Percentiles rank a stretch among this genome's conserved stretches.
Evolutionary conservation across 2,329 filamentous ascomycete genomes (phyloP).

Genomic region (Metarhizium humberi): DNA sequence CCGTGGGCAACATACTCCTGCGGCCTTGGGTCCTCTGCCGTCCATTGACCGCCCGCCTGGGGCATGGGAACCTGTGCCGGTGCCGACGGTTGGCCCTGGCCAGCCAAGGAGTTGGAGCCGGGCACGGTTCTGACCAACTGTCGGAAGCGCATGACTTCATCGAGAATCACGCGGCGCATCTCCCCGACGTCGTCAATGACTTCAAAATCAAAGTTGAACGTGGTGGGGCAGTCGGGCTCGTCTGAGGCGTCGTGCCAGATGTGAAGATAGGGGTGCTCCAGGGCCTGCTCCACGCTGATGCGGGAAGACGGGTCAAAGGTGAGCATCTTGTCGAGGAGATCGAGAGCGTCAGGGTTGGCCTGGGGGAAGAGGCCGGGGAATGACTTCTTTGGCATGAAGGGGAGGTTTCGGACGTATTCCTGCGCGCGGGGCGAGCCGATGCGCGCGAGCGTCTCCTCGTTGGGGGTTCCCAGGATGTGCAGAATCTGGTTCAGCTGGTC

Average conservation of each 20-base stretch:
- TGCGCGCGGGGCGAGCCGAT: constrained; percentile 94
- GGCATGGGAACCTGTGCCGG: constrained; percentile 44
- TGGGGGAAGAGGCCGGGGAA: constrained; percentile 86
- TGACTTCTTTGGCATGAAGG: constrained; percentile 86
- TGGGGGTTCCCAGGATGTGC: constrained; percentile 93
- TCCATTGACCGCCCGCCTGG: constrained; percentile 43
- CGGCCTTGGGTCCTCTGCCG: constrained; percentile 48
- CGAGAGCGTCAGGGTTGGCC: constrained; percentile 91
- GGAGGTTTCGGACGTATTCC: constrained; percentile 95
- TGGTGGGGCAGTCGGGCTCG: constrained; percentile 85
- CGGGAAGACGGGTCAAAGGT: constrained; percentile 91
- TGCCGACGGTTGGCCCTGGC: constrained; percentile 25
- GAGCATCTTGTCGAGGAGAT: constrained; percentile 93
- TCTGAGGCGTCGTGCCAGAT: constrained; percentile 99
- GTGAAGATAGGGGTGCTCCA: constrained; percentile 91
- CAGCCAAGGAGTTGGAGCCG: constrained; percentile 22
- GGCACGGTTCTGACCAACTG: constrained; percentile 45
- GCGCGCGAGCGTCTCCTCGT: constrained; percentile 84
- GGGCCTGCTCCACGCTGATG: constrained; percentile 87
- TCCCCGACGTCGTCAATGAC: constrained; percentile 90
- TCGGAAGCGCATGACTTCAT: constrained; percentile 87
- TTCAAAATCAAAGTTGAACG: constrained; percentile 98
- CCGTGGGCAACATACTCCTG: constrained; percentile 45
- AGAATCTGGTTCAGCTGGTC: constrained; percentile 99
- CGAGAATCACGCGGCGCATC: constrained; percentile 94